Base-by-base conservation (phyloP, 208 protist species). In the Acanthamoeba divionensis region DNA sequence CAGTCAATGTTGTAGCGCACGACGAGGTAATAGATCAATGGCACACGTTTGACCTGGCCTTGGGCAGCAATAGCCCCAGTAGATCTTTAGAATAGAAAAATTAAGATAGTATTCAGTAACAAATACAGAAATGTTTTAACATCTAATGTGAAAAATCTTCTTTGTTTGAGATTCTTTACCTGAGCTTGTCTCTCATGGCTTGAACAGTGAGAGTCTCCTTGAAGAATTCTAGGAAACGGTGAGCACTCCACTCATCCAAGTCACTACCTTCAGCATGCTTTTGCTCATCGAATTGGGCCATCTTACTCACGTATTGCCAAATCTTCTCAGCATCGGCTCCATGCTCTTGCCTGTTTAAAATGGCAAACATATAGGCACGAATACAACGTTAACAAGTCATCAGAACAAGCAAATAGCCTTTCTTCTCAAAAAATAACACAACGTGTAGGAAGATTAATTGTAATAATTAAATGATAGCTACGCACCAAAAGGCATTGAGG, bases 201-300 rank as follows among this genome's bases (percentile, higher is more conserved):
- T 85, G 85, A 10, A 86, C 90, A 1, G 90, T 91, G 29, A 79
- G 24, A 33, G 90, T 91, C 50, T 91, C 90, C 52, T 75, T 75
- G 36, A 91, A 66, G 18, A 62, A 47, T 45, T 91, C 90, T n/a
- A 91, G 50, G 90, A 91, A 91, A 47, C 66, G 85, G 90, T 91
- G 90, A 26, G 45, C 62, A 26, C 63, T 45, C 38, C 89, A 90
- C 79, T 91, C 77, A 31, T 90, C 90, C n/a, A 91, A 41, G 82
- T 52, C 80, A 62, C 62, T 54, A 10, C 77, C 77, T 33, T 90
- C 26, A 10, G 52, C 89, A n/a, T 48, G 36, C 82, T 91, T 90
- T 45, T 7, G n/a, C 36, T 91, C 41, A 24, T 79, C 62, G 10
- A 90, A 54, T 36, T 79, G 50, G 4, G 24, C 55, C 38, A 47